These are phyloP conservation scores for Macrolepiota fuliginosa DNA, from an alignment of 768 basidiomycete species.

Conservation along the genomic window DNA sequence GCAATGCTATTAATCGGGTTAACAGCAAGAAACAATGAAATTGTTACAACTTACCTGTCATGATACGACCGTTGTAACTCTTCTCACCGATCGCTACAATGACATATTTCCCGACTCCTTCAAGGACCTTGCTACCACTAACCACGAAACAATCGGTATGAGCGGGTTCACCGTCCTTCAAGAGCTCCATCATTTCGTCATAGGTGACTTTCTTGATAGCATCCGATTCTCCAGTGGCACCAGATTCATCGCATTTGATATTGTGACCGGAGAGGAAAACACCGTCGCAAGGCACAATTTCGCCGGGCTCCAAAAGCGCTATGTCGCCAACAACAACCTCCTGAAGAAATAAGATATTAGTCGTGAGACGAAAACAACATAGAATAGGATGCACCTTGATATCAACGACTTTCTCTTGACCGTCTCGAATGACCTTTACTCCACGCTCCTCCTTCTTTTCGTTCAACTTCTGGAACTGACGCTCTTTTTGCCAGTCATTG, in stretches of 20 bases:
- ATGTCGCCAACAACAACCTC: constrained; percentile 95
- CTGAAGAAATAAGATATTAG: constrained; percentile 34
- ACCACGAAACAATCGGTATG: constrained; percentile 93
- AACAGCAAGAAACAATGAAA: constrained; percentile 1
- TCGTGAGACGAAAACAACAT: background rate
- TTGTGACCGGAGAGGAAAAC: constrained; percentile 92
- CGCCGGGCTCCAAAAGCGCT: constrained; percentile 89
- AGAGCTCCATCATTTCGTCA: constrained; percentile 62
- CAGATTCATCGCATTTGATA: constrained; percentile 93
- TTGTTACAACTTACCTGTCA: constrained; percentile 74
- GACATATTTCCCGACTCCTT: constrained; percentile 92
- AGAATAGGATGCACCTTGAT: constrained; percentile 56
- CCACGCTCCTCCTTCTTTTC: constrained; percentile 94
- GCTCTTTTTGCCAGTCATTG: constrained; percentile 99
- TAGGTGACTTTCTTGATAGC: constrained; percentile 87
- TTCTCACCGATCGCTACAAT: constrained; percentile 89
- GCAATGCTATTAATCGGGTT: constrained; percentile 56
- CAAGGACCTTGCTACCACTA: constrained; percentile 89
- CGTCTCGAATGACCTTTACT: constrained; percentile 79
- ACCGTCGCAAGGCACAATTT: constrained; percentile 95
- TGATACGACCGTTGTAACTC: constrained; percentile 94
- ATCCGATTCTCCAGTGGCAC: constrained; percentile 96
- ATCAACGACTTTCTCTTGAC: constrained; percentile 69
- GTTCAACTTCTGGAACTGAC: constrained; percentile 89
- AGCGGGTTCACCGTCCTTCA: constrained; percentile 28